Conservation (phyloP, 2,329 filamentous ascomycete genomes). For the Aspergillus nomiae region DNA sequence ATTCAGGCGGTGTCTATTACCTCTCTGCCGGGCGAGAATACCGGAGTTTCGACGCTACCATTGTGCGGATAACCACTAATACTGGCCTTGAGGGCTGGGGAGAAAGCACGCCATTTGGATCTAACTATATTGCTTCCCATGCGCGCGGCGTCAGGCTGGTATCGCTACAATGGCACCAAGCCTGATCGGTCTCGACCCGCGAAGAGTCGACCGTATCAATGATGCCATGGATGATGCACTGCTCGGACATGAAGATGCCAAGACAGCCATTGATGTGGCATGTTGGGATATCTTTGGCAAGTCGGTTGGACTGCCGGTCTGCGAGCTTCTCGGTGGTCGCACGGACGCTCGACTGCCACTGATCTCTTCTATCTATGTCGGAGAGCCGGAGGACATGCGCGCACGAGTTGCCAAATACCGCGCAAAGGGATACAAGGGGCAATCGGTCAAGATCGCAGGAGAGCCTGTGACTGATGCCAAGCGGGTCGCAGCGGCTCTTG, state of each 20-base stretch:
- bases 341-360: slow-evolving; percentile 17
- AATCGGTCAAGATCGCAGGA: slow-evolving; percentile 3
- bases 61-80: slow-evolving; percentile 28
- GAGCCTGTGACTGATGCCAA: slow-evolving; percentile 18
- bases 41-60: slow-evolving; percentile 26
- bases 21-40: slow-evolving; percentile 22
- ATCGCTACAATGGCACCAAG: slow-evolving; percentile 29
- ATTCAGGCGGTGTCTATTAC: slow-evolving; percentile 21
- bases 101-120: slow-evolving; percentile 29
- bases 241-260: slow-evolving; percentile 25
- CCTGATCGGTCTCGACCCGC: slow-evolving; percentile 27
- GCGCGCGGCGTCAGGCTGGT: slow-evolving; percentile 25
- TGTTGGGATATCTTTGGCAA: slow-evolving; percentile 31
- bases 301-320: slow-evolving; percentile 24
- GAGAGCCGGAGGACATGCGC: background rate
- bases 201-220: slow-evolving; percentile 30
- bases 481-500: slow-evolving; percentile 9
- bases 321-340: slow-evolving; percentile 27
- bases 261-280: slow-evolving; percentile 22
- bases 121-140: slow-evolving; percentile 25
- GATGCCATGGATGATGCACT: slow-evolving; percentile 30
- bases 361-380: slow-evolving; percentile 14
- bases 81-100: slow-evolving; percentile 29
- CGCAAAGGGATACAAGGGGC: background rate
- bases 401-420: background rate